Conservation (phyloP, 495 filamentous ascomycete species). For the Paragyromitra xinjiangensis region DNA sequence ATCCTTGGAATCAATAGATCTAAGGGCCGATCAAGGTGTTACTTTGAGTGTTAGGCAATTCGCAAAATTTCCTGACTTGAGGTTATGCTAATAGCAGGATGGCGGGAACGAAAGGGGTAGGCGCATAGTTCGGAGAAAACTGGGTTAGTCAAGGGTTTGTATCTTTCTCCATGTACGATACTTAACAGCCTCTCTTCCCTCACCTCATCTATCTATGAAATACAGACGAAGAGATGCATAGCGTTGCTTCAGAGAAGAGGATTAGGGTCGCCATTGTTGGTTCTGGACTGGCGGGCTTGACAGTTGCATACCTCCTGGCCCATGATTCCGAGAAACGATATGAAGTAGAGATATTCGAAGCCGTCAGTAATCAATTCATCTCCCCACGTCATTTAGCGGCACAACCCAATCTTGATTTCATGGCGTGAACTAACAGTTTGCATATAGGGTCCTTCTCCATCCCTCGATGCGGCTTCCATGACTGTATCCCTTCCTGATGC, state of each 20-base stretch:
- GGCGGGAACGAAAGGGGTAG: background rate
- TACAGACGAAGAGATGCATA: background rate
- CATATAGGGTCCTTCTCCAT: conserved; percentile 58
- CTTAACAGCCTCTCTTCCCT: background rate
- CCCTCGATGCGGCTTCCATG: conserved; percentile 61
- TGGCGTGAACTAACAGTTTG: conserved; percentile 14
- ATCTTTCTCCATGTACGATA: background rate
- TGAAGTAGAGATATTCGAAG: conserved; percentile 63
- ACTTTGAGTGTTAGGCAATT: background rate
- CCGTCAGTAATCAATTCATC: conserved; percentile 58
- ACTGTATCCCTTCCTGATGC: conserved; percentile 53
- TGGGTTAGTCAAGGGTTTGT: background rate
- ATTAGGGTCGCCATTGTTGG: conserved; percentile 64
- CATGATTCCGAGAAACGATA: conserved; percentile 61
- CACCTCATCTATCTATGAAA: background rate
- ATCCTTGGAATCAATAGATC: background rate
- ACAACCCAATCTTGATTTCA: background rate
- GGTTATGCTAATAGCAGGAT: background rate
- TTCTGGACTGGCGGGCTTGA: conserved; percentile 67
- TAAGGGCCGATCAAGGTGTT: background rate
- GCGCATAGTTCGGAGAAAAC: background rate
- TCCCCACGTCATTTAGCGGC: background rate
- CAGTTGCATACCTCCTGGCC: conserved; percentile 64
- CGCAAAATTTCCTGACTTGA: no score
- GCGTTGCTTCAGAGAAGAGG: background rate